Evolutionary conservation across 768 basidiomycete species (phyloP), one percentile per base, ranked within the genome.

Genomic region (Trametes coccinea): DNA sequence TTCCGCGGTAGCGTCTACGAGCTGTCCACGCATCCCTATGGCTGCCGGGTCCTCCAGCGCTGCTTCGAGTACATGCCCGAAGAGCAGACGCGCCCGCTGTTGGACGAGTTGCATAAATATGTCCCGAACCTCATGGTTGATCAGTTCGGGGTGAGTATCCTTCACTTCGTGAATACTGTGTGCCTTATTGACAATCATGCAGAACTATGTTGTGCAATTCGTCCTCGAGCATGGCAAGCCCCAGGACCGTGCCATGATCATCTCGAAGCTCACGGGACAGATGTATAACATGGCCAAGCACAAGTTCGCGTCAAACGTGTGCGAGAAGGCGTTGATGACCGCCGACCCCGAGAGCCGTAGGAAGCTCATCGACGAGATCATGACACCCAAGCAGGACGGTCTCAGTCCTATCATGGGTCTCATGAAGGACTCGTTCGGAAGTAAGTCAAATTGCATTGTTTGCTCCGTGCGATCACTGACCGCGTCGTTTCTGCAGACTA

Each of bases 191-290:
- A 22, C 51, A 48, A 60, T 22, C n/a, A 40, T 50, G 3, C 70
- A 93, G 92, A 94, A 96, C 71, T 98, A 97, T 75, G 96, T 98
- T 37, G 85, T 97, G 50, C 96, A 98, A 73, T 96, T 92, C 71
- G 83, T 98, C 58, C 82, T 98, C 34, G 90, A 93, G 70, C 82
- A 89, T 66, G 94, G 95, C 5, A 79, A 80, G 58, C 79, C 80
- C 0, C 80, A 85, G 11, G 95, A 98, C 70, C 84, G 83, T 53
- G 77, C 79, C 2, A 75, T 81, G 57, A 82, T 97, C 40, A 79
- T 94, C 57, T 74, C 78, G 13, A 84, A 85, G 65, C 80, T 98
- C 53, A 84, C 81, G 8, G 92, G 92, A 3, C 88, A 92, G 68
- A 82, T 98, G 72, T 72, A 95, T 45, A 78, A 80, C 62, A 85